Percentiles rank a stretch among this genome's conserved stretches.
Evolutionary conservation across 495 filamentous ascomycete species (phyloP).

Genomic region (Penicillium pancosmium): DNA sequence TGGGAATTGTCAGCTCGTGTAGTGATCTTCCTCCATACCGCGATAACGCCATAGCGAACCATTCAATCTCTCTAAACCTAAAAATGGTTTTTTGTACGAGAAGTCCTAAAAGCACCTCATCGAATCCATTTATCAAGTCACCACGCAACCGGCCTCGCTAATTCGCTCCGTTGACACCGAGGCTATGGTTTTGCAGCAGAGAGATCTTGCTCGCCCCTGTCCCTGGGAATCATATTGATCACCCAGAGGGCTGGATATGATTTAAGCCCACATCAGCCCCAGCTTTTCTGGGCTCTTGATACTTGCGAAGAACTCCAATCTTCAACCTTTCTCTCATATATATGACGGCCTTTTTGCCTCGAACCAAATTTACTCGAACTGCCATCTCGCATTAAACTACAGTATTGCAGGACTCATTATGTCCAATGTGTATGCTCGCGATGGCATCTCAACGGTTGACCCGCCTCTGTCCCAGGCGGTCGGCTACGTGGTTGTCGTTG

Average conservation of each 20-base stretch:
- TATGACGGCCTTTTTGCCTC: too few relatives aligned
- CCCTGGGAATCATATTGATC: background rate
- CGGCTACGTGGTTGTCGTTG: conserved; percentile 41
- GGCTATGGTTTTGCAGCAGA: background rate
- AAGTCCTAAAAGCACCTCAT: conserved; percentile 33
- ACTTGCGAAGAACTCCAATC: background rate
- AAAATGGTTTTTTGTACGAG: background rate
- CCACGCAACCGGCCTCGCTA: conserved; percentile 15
- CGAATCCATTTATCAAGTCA: conserved; percentile 28
- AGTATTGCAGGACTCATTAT: conserved; percentile 8
- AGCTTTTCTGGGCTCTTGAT: background rate
- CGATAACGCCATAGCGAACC: conserved; percentile 2
- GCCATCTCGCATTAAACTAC: too few relatives aligned
- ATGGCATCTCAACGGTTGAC: conserved; percentile 24
- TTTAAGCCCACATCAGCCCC: conserved; percentile 13
- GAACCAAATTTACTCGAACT: too few relatives aligned
- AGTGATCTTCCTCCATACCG: background rate
- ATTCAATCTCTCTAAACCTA: conserved; percentile 7
- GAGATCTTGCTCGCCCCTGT: conserved; percentile 7
- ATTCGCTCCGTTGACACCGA: conserved; percentile 11
- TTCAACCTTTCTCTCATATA: too few relatives aligned
- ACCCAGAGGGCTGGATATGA: background rate
- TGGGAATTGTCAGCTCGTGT: background rate
- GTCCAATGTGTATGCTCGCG: conserved; percentile 22
- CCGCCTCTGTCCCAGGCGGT: conserved; percentile 42